These are phyloP conservation scores for Pleurotus djamor DNA, from an alignment of 768 basidiomycete genomes.

Conservation along the genomic window DNA sequence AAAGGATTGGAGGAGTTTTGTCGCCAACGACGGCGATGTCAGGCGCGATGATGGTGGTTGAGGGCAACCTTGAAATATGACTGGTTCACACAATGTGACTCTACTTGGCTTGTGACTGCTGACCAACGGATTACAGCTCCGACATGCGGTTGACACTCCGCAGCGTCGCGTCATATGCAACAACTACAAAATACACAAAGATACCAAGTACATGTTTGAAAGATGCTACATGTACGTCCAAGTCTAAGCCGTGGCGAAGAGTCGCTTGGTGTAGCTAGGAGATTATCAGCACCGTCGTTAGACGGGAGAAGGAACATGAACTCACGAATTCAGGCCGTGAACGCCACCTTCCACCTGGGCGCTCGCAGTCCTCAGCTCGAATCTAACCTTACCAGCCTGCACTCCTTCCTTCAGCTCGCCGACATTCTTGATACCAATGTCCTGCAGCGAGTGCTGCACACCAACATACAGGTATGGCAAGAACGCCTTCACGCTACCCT, in stretches of 20 bases:
- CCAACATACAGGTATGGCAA: slow-evolving; percentile 82
- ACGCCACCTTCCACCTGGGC: slow-evolving; percentile 97
- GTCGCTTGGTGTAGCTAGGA: too few species aligned
- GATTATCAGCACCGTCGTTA: too few species aligned
- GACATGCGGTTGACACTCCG: background rate
- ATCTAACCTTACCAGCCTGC: slow-evolving; percentile 65
- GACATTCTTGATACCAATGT: slow-evolving; percentile 78
- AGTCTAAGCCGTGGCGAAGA: too few species aligned
- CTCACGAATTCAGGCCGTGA: slow-evolving; percentile 92
- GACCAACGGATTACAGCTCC: background rate
- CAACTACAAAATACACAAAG: too few species aligned
- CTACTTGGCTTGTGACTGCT: background rate
- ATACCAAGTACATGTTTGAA: too few species aligned
- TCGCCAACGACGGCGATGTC: slow-evolving; percentile 3
- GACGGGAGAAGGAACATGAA: slow-evolving; percentile 14
- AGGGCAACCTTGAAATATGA: slow-evolving; percentile 1
- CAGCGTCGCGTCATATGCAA: background rate
- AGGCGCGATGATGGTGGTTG: slow-evolving; percentile 7
- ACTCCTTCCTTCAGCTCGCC: slow-evolving; percentile 67
- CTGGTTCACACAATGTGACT: slow-evolving; percentile 4
- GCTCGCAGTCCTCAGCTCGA: slow-evolving; percentile 91
- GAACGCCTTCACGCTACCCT: slow-evolving; percentile 92
- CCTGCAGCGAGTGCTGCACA: slow-evolving; percentile 93
- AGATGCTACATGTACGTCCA: too few species aligned
- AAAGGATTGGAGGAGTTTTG: slow-evolving; percentile 1